Percentiles rank a stretch among this genome's conserved stretches.
Evolutionary conservation across 1,284 basidiomycete genomes (phyloP).

Genomic region (Ceratobasidium papillatum): DNA sequence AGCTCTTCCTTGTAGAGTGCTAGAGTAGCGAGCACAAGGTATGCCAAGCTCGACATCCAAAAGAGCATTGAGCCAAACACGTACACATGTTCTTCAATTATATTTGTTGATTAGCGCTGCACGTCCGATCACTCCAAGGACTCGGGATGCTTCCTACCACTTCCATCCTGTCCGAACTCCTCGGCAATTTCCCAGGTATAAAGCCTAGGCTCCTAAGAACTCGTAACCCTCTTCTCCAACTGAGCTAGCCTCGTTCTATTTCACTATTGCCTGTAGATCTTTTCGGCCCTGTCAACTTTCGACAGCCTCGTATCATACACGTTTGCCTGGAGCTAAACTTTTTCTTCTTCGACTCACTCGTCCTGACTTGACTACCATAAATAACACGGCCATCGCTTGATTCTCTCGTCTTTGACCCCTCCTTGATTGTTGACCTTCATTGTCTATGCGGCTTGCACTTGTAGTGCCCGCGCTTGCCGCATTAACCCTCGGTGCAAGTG

Average conservation of each 20-base stretch:
- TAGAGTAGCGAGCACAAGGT: no score
- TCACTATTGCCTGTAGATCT: not conserved
- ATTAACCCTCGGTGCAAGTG: slow-evolving; percentile 5
- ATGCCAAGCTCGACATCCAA: no score
- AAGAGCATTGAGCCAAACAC: no score
- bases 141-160: not conserved
- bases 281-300: not conserved
- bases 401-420: not conserved
- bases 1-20: no score
- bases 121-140: slow-evolving; percentile 1
- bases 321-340: not conserved
- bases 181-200: slow-evolving; percentile 3
- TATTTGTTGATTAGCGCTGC: not conserved
- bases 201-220: not conserved
- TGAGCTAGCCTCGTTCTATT: slow-evolving; percentile 20
- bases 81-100: not conserved
- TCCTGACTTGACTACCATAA: not conserved
- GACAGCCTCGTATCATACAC: not conserved
- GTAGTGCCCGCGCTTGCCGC: not conserved
- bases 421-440: not conserved
- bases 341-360: not conserved
- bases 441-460: slow-evolving; percentile 15
- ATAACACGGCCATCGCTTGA: not conserved
- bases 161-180: not conserved
- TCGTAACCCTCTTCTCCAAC: not conserved